Conservation (phyloP, 257 asterid genomes). For the Catharanthus roseus region DNA sequence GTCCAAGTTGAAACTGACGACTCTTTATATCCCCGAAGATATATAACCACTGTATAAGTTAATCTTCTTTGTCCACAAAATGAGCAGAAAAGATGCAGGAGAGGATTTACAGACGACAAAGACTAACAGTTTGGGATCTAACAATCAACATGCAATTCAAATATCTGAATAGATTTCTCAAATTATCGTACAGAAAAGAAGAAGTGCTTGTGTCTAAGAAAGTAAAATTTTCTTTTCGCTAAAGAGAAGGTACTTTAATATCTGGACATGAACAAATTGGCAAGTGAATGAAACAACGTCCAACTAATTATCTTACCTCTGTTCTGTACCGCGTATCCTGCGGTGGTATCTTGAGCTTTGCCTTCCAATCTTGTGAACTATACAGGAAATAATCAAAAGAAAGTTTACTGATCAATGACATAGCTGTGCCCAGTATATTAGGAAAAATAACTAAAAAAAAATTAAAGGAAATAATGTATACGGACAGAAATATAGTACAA, state of each 20-base stretch:
- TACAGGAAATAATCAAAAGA: slow-evolving; percentile 4
- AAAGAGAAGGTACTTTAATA: too few species aligned
- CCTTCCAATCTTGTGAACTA: slow-evolving; percentile 89
- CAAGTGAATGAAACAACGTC: neutral
- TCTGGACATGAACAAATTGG: neutral
- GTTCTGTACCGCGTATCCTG: slow-evolving; percentile 73
- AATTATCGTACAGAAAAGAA: neutral
- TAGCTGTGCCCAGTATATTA: neutral
- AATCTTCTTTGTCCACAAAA: too few species aligned
- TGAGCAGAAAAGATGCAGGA: neutral
- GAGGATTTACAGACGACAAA: neutral
- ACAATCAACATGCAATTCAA: neutral
- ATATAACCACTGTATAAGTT: neutral
- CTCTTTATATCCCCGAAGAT: too few species aligned
- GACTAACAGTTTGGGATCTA: neutral
- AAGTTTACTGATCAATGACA: slow-evolving; percentile 4
- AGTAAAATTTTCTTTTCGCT: neutral
- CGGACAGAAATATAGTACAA: neutral
- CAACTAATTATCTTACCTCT: slow-evolving; percentile 43
- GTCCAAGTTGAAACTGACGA: neutral
- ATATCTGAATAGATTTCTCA: neutral
- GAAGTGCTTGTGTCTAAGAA: neutral
- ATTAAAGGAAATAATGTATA: neutral
- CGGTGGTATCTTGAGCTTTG: slow-evolving; percentile 57
- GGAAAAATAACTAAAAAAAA: neutral